Base-by-base conservation (phyloP, 345 rosid species). In the Eucalyptus regnans region DNA sequence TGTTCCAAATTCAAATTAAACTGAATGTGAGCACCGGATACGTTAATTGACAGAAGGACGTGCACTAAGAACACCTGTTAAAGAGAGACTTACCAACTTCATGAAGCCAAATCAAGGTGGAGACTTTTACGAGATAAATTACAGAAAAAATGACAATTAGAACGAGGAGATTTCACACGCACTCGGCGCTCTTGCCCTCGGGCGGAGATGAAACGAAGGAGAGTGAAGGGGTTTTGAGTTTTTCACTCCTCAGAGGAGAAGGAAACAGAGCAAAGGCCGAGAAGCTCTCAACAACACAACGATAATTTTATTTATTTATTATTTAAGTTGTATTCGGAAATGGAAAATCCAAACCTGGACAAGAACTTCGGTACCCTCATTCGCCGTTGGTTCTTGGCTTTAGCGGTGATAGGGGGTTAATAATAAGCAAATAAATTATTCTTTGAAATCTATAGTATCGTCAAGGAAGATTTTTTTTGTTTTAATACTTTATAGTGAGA, bases 51-150 rank as follows among this genome's bases (percentile, higher is more conserved):
- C 15, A 18, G 23, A 87, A 14, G 79, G 12, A 46, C 49, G 86
- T 50, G 86, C 85, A 50, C 54, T 62, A 17, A 88, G 71, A 54
- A 86, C n/a, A 50, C 80, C 86, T 86, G n/a, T 7, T 29, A 86
- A 87, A 62, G 80, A 88, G 88, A 90, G 89, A 91, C 98, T 92
- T 91, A 94, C 98, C 90, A 94, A 71, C 90, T 96, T 89, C 98
- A 96, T 96, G 93, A 89, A 87, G 90, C 87, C 31, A 33, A 84
- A 44, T 76, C 81, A 89, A 50, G 50, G 33, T n/a, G 83, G 6
- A 76, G 48, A 41, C 27, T 71, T 71, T 5, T 10, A 18, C 13
- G 4, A 37, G 13, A 20, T 16, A 18, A 71, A 17, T 17, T 71
- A 37, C 46, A 37, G 46, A 37, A 71, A 71, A 37, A 5, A 3